These are phyloP conservation scores for Diaporthe velutina DNA, from an alignment of 2,329 filamentous ascomycete genomes.

Conservation along the genomic window DNA sequence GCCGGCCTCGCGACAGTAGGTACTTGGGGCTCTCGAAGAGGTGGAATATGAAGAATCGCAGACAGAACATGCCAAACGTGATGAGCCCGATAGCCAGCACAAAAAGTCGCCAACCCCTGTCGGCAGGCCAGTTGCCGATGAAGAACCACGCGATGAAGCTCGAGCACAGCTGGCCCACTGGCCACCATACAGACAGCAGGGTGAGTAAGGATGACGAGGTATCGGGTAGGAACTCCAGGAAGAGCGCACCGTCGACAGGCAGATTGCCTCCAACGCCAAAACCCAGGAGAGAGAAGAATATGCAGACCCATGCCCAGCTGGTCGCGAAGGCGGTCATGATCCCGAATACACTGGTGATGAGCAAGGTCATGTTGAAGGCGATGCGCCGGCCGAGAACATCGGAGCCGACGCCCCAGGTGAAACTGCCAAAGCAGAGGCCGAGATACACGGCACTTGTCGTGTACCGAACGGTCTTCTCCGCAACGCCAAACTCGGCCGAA, in stretches of 20 bases:
- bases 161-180: slow-evolving; percentile 81
- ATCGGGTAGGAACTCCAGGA: slow-evolving; percentile 86
- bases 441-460: slow-evolving; percentile 83
- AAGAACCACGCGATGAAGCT: slow-evolving; percentile 82
- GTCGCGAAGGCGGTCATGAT: slow-evolving; percentile 76
- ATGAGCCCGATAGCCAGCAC: slow-evolving; percentile 77
- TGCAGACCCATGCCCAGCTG: slow-evolving; percentile 75
- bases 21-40: slow-evolving; percentile 90
- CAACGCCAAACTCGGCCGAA: slow-evolving; percentile 79
- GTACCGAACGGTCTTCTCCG: slow-evolving; percentile 79
- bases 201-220: slow-evolving; percentile 81
- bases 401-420: slow-evolving; percentile 83
- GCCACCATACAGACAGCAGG: slow-evolving; percentile 89
- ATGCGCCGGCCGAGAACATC: slow-evolving; percentile 83
- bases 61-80: slow-evolving; percentile 82
- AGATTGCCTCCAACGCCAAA: slow-evolving; percentile 82
- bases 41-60: slow-evolving; percentile 84
- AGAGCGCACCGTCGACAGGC: slow-evolving; percentile 83
- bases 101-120: slow-evolving; percentile 84
- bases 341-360: slow-evolving; percentile 81
- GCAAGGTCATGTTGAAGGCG: slow-evolving; percentile 85
- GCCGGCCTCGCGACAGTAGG: slow-evolving; percentile 80
- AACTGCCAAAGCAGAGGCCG: slow-evolving; percentile 82
- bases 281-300: slow-evolving; percentile 72
- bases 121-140: slow-evolving; percentile 75